Base-by-base conservation (phyloP, 345 rosid genomes). In the Rhodamnia argentea region DNA sequence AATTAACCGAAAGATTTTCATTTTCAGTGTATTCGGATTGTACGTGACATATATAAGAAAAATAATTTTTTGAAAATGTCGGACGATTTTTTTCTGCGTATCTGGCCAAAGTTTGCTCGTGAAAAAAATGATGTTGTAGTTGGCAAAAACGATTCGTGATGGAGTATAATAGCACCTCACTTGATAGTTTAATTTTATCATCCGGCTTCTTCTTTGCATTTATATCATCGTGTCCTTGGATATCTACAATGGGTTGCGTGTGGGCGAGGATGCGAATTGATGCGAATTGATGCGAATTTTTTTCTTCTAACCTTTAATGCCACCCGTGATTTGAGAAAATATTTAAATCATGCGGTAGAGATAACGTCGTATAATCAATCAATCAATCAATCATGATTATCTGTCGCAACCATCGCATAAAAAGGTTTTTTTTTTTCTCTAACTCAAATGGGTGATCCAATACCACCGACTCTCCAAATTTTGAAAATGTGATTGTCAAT, bases 121-220 rank as follows among this genome's bases (percentile, higher is more conserved):
- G 51, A 50, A 13, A n/a, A 56, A 56, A 22, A 57, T 4, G 27
- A 57, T 0, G 14, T 10, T 4, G 1, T 9, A 15, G 1, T 18
- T 62, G 42, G 22, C 5, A 15, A 15, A 29, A 62, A 62, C 3
- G 6, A 29, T 29, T 15, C 42, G 4, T 29, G 5, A 29, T 3
- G 1, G 32, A 3, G 4, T 8, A 47, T 47, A 50, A 13, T 47
- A 10, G 11, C 0, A 2, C 0, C 18, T 32, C n/a, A 11, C n/a
- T 56, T 23, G n/a, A 9, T 23, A 23, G 60, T 4, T 23, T 10
- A 9, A 56, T 23, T 56, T 23, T 23, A 23, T 10, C 10, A 56
- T 22, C 5, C 5, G 4, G 5, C n/a, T 56, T 23, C 26, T 8
- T 56, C 12, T 54, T 56, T 56, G 57, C 23, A 2, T 18, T 7